Conservation (phyloP, 495 filamentous ascomycete genomes). For the Lepidopterella palustris region DNA sequence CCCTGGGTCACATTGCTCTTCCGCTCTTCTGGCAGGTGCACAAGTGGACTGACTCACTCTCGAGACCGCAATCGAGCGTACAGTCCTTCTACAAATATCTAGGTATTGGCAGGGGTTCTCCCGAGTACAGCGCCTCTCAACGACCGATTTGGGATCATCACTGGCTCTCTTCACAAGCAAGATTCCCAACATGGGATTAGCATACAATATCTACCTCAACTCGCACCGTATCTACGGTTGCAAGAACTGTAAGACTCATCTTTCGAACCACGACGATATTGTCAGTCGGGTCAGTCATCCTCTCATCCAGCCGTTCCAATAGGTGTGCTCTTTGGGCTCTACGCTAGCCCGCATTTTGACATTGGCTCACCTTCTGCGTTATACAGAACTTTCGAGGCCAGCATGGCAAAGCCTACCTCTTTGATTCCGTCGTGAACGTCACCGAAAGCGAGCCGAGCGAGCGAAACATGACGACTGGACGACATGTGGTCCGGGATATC, state of each 20-base stretch:
- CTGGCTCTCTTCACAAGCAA: background rate
- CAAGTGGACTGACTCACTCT: slow-evolving; percentile 2
- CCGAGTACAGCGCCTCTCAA: background rate
- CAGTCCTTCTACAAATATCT: background rate
- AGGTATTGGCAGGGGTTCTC: background rate
- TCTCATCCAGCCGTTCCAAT: background rate
- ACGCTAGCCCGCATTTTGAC: background rate
- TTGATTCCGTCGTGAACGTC: slow-evolving; percentile 89
- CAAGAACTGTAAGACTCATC: slow-evolving; percentile 91
- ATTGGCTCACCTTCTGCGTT: slow-evolving; percentile 3
- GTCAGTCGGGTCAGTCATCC: slow-evolving; percentile 69
- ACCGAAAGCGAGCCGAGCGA: slow-evolving; percentile 71
- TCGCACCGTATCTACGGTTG: slow-evolving; percentile 89
- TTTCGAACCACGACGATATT: slow-evolving; percentile 91
- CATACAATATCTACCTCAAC: slow-evolving; percentile 93
- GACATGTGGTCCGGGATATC: slow-evolving; percentile 91
- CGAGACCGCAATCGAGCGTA: background rate
- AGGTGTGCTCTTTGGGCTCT: background rate
- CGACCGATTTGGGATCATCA: background rate
- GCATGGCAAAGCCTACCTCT: slow-evolving; percentile 96
- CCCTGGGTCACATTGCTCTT: slow-evolving; percentile 9
- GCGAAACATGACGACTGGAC: slow-evolving; percentile 97
- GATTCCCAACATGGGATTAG: slow-evolving; percentile 65
- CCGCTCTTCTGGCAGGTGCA: slow-evolving; percentile 3
- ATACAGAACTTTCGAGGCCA: slow-evolving; percentile 93